A percentile compares a stretch with the other conserved stretches of the same genome.
Conservation (phyloP, 2,329 filamentous ascomycete genomes). For the Botrytis cinerea region DNA sequence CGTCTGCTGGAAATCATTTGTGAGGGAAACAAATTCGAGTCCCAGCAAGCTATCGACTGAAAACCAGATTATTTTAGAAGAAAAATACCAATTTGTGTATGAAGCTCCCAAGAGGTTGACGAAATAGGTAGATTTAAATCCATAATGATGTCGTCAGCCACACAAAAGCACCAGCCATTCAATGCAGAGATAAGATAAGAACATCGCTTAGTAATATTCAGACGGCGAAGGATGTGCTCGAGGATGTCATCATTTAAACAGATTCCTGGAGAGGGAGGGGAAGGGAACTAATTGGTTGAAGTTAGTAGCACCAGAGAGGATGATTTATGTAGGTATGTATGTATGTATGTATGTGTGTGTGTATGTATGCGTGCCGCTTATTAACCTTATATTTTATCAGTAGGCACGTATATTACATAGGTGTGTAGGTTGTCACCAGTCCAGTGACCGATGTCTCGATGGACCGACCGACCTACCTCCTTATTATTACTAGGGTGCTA, state of each 20-base stretch:
- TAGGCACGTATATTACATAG: background rate
- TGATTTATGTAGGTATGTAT: background rate
- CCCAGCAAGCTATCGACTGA: background rate
- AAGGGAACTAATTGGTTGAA: background rate
- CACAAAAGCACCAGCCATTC: background rate
- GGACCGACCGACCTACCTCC: background rate
- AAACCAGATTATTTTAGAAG: background rate
- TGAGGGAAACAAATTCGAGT: no score
- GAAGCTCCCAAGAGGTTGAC: background rate
- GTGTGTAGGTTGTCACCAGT: no score
- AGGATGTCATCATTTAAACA: background rate
- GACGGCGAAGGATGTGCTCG: background rate
- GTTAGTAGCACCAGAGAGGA: background rate
- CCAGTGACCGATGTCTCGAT: background rate
- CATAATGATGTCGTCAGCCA: background rate
- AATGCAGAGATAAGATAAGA: constrained; percentile 7
- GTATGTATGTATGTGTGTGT: background rate
- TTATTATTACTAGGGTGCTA: background rate
- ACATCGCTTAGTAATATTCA: background rate
- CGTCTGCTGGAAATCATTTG: background rate
- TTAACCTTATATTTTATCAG: background rate
- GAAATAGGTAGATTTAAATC: background rate
- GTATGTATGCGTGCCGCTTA: background rate
- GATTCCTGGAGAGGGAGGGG: background rate
- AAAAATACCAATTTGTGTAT: background rate